A percentile compares a stretch with the other conserved stretches of the same genome.
phyloP scores from a whole-genome alignment of 2,329 filamentous ascomycete genomes.

The Xylariaceae sp. region DNA sequence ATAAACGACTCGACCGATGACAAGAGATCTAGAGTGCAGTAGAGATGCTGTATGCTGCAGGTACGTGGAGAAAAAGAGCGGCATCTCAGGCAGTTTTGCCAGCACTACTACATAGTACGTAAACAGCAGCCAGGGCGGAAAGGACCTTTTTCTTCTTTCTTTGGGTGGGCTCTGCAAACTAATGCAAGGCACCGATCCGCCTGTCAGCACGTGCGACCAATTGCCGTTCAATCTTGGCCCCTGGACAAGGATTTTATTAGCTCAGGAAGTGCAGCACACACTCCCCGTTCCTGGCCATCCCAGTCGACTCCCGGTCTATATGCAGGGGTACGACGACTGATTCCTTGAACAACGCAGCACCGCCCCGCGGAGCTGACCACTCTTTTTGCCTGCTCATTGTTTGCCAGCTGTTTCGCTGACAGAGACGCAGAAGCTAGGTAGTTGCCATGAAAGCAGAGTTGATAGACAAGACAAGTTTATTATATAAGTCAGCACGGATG shows the following conservation, averaged over 20 bases:
- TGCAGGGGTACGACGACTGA: too few species aligned
- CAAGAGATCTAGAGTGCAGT: neutral
- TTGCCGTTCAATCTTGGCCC: neutral
- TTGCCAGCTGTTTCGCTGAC: neutral
- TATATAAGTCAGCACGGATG: too few species aligned
- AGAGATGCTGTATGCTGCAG: too few species aligned
- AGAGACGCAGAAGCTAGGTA: neutral
- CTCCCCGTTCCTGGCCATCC: conserved; percentile 27
- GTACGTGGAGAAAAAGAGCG: too few species aligned
- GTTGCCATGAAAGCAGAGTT: too few species aligned
- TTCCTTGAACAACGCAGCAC: conserved; percentile 22
- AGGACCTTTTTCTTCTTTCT: conserved; percentile 8
- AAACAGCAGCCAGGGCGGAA: too few species aligned
- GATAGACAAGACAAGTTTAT: too few species aligned
- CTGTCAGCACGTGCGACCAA: conserved; percentile 22
- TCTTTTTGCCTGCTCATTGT: conserved; percentile 1
- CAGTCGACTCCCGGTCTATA: conserved; percentile 5
- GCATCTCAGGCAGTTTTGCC: too few species aligned
- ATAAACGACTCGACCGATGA: conserved; percentile 14
- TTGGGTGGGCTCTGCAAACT: conserved; percentile 13
- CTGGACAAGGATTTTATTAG: conserved; percentile 5
- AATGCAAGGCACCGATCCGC: conserved; percentile 31
- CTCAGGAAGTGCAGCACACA: conserved; percentile 8
- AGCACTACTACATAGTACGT: too few species aligned
- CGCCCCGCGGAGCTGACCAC: conserved; percentile 14